Evolutionary conservation across 1,139 yeast species (phyloP), one percentile per base, ranked within the genome.

Genomic region (Diutina siamensis): DNA sequence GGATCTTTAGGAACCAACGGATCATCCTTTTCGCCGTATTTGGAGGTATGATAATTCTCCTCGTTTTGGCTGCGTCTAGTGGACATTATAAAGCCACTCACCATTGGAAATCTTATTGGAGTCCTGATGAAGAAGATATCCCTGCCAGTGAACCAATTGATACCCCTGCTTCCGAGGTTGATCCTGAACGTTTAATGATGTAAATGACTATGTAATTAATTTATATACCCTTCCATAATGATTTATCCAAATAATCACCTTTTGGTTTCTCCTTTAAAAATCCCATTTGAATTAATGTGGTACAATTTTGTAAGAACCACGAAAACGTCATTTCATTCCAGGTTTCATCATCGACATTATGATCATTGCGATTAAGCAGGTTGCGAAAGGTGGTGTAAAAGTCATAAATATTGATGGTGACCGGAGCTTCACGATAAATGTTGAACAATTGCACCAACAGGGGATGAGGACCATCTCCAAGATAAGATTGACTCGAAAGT

Each of bases 401-500:
- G 55, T 88, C 97, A 60, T 73, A 83, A 45, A 86, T 74, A 57
- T 87, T 88, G 51, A 87, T 72, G 22, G 72, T 66, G 2, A 80
- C 70, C 25, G 87, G 85, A 0, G 96, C 92, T 56, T 88, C 97
- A 50, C 92, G 76, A 59, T 83, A 83, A 19, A 87, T 69, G 44
- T 77, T 73, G 61, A 78, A 88, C 47, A 87, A 59, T 42, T 74
- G 75, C 34, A 78, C 68, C 48, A 69, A 48, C 8, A 52, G 47
- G 10, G 44, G 44, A 8, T 15, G 27, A 8, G 22, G 12, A 7
- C 47, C 44, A 13, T 45, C 36, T 8, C 33, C 31, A 47, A 70
- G 57, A 49, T 67, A 66, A 8, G 48, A 46, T 19, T 57, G 56
- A 3, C 66, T 59, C 48, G 60, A 64, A 32, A 63, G 63, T 46